Evolutionary conservation across 2,329 filamentous ascomycete species (phyloP).

Genomic region (Penicillium olsonii): DNA sequence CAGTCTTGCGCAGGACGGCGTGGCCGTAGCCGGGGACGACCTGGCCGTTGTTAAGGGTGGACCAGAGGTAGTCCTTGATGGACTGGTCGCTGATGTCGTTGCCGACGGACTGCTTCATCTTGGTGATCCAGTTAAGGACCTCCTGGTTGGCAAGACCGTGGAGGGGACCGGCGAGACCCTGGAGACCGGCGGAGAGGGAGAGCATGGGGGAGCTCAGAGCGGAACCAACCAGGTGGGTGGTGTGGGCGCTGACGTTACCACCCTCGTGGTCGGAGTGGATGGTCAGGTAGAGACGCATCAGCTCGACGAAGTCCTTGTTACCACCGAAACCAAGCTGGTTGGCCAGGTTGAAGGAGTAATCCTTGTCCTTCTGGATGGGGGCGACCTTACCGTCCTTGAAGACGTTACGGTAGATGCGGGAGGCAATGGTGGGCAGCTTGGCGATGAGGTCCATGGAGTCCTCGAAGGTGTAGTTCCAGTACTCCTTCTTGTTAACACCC

Average conservation of each 20-base stretch:
- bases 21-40: slow-evolving; percentile 98
- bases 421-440: slow-evolving; percentile 96
- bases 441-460: slow-evolving; percentile 99
- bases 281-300: slow-evolving; percentile 98
- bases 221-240: slow-evolving; percentile 94
- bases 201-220: slow-evolving; percentile 97
- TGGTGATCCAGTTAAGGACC: slow-evolving; percentile 96
- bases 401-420: slow-evolving; percentile 99
- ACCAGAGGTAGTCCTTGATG: slow-evolving; percentile 99
- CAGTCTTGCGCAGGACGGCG: slow-evolving; percentile 98
- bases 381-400: slow-evolving; percentile 99
- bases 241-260: slow-evolving; percentile 97
- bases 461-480: slow-evolving; percentile 99
- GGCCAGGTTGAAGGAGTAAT: slow-evolving; percentile 98
- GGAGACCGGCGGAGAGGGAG: slow-evolving; percentile 92
- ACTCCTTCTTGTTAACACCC: slow-evolving; percentile 99
- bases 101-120: slow-evolving; percentile 96
- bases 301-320: slow-evolving; percentile 96
- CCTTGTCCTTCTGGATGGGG: slow-evolving; percentile 95
- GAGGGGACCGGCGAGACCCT: slow-evolving; percentile 96
- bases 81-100: slow-evolving; percentile 93
- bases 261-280: slow-evolving; percentile 99
- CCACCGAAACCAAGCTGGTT: slow-evolving; percentile 97
- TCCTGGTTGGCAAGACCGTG: slow-evolving; percentile 99
- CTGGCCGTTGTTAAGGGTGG: slow-evolving; percentile 90